A percentile compares a stretch with the other conserved stretches of the same genome.
Conservation (phyloP, 83 land plant genomes). For the Diphasiastrum complanatum region DNA sequence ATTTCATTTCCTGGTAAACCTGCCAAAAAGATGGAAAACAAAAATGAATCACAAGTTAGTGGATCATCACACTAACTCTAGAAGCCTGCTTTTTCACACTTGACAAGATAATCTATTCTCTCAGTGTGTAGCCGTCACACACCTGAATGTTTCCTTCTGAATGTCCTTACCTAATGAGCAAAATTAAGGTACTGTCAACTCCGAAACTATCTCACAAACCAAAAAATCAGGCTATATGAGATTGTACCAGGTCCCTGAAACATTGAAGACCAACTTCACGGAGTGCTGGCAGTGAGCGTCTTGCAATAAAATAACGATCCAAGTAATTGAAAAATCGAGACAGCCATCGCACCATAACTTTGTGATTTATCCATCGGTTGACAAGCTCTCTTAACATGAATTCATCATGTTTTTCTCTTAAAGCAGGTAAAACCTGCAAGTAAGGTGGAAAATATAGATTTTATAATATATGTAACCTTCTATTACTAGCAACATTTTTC, state of each 20-base stretch:
- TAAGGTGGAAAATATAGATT: background rate
- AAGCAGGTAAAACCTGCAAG: constrained; percentile 68
- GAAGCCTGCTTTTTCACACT: no score
- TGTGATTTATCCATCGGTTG: constrained; percentile 80
- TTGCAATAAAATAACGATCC: constrained; percentile 78
- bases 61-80: no score
- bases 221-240: background rate
- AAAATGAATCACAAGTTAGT: no score
- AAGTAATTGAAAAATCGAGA: constrained; percentile 82
- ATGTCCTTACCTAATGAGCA: no score
- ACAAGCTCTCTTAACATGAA: constrained; percentile 92
- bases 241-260: constrained; percentile 65
- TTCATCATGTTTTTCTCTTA: constrained; percentile 79
- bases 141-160: no score
- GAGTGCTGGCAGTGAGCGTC: constrained; percentile 71
- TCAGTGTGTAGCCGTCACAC: no score
- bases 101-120: no score
- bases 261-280: constrained; percentile 69
- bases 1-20: constrained; percentile 72
- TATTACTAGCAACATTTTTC: no score
- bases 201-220: background rate
- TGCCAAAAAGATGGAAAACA: no score
- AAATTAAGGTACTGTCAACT: background rate
- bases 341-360: constrained; percentile 88
- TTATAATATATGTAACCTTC: no score